phyloP scores from a whole-genome alignment of 1,284 basidiomycete species.

The Cutaneotrichosporon mucoides region DNA sequence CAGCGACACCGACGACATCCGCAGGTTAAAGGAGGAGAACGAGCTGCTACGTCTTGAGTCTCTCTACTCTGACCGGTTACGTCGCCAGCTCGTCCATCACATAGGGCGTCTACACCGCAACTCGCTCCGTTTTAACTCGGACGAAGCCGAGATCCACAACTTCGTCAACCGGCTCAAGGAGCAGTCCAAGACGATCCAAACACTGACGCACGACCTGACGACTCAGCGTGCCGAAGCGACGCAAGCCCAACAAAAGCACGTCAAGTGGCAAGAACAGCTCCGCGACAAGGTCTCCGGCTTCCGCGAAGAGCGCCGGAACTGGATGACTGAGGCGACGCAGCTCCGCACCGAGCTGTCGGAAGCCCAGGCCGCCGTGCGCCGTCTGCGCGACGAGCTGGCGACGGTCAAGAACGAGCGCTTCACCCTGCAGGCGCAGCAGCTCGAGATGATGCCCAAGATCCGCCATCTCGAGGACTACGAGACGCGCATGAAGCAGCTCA shows the following conservation, averaged over 20 bases:
- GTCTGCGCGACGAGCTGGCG: conserved; percentile 40
- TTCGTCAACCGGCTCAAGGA: conserved; percentile 45
- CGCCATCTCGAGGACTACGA: conserved; percentile 43
- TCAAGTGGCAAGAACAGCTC: conserved; percentile 44
- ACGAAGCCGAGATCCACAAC: conserved; percentile 46
- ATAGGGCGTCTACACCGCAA: conserved; percentile 41
- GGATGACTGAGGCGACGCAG: conserved; percentile 35
- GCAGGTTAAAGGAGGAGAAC: conserved; percentile 26
- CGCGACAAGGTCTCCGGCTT: conserved; percentile 37
- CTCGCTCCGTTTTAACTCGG: conserved; percentile 39
- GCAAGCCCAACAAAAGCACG: conserved; percentile 39
- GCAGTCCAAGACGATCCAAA: conserved; percentile 35
- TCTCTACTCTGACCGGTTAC: conserved; percentile 29
- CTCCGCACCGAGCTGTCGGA: conserved; percentile 35
- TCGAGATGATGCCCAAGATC: conserved; percentile 38
- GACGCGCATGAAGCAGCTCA: conserved; percentile 40
- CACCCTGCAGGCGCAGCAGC: conserved; percentile 37
- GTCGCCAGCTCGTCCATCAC: conserved; percentile 41
- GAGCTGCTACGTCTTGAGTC: conserved; percentile 39
- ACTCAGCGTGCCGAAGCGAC: conserved; percentile 34
- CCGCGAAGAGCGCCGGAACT: conserved; percentile 38
- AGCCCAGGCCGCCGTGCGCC: conserved; percentile 20
- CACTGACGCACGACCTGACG: conserved; percentile 34
- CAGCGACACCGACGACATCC: conserved; percentile 10
- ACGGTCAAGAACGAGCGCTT: conserved; percentile 45